These are phyloP conservation scores for Leptomonas seymouri DNA, from an alignment of 208 protist genomes.

Conservation along the genomic window DNA sequence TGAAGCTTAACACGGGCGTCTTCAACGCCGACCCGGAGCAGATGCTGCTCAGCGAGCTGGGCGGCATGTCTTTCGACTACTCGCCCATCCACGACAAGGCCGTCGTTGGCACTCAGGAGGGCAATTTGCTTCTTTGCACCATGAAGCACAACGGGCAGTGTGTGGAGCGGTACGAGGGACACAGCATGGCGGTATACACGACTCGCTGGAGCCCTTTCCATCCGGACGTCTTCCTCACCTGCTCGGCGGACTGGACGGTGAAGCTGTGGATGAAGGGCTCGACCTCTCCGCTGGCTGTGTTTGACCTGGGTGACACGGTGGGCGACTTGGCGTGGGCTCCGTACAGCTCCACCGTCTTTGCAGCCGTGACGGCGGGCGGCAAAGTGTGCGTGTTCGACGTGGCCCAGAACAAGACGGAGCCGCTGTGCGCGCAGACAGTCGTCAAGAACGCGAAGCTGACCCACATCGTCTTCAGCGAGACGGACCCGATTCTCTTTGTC, in stretches of 20 bases:
- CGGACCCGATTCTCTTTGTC: constrained; percentile 94
- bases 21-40: constrained; percentile 83
- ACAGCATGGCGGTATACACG: constrained; percentile 95
- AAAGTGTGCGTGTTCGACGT: constrained; percentile 95
- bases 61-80: constrained; percentile 97
- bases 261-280: constrained; percentile 95
- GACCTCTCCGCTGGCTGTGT: constrained; percentile 91
- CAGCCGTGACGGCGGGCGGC: constrained; percentile 95
- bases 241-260: constrained; percentile 97
- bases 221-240: constrained; percentile 94
- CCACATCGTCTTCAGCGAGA: constrained; percentile 94
- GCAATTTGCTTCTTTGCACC: constrained; percentile 95
- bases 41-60: constrained; percentile 86
- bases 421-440: constrained; percentile 96
- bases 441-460: constrained; percentile 97
- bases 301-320: constrained; percentile 96
- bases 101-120: constrained; percentile 98
- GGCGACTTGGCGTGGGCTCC: constrained; percentile 97
- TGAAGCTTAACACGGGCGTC: constrained; percentile 80
- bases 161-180: constrained; percentile 93
- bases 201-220: constrained; percentile 97
- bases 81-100: constrained; percentile 86
- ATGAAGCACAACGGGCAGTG: constrained; percentile 96
- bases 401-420: constrained; percentile 95
- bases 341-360: constrained; percentile 97